Base-by-base conservation (phyloP, 2,329 filamentous ascomycete genomes). In the Calonectria pseudoturangicola region DNA sequence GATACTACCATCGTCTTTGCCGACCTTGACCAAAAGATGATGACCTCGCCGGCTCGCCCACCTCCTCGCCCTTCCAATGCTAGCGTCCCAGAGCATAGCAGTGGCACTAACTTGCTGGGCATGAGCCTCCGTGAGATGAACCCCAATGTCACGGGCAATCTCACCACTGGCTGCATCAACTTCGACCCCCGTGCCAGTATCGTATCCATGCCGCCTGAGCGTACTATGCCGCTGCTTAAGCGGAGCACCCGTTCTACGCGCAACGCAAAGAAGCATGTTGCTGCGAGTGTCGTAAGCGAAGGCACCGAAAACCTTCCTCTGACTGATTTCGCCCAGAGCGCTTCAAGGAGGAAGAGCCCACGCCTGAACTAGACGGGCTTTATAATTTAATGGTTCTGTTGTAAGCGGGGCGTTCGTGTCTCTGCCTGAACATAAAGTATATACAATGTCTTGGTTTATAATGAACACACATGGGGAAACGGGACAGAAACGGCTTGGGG, bases 91-190 rank as follows among this genome's bases (percentile, higher is more conserved):
- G 82, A 83, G 8, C 75, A 77, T n/a, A 77, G 74, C 28, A 82
- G 77, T 74, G 81, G 82, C 16, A 81, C 82, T 16, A 77, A 85
- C 33, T 21, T 41, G 36, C 48, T 78, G 3, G 83, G 82, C 72
- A 85, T 83, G 81, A 89, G 88, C 74, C 85, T 91, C 58, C 87
- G 89, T 48, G 90, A 91, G 79, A 85, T 91, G 43, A 88, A 91
- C 79, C 88, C 88, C 41, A 89, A 89, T 75, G 80, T 88, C 30
- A 85, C 85, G 71, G 76, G 79, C n/a, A 87, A 84, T 74, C 70
- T 86, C 70, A 83, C 84, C n/a, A 82, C 83, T 16, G 81, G 80
- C 25, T 77, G 81, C 10, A 78, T 83, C 30, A 74, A 78, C 68
- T 87, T 88, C 71, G 87, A 89, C 58, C 82, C 86, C 1, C 82